Conservation (phyloP, 805 yeast species). For the Ogataea methanolica region DNA sequence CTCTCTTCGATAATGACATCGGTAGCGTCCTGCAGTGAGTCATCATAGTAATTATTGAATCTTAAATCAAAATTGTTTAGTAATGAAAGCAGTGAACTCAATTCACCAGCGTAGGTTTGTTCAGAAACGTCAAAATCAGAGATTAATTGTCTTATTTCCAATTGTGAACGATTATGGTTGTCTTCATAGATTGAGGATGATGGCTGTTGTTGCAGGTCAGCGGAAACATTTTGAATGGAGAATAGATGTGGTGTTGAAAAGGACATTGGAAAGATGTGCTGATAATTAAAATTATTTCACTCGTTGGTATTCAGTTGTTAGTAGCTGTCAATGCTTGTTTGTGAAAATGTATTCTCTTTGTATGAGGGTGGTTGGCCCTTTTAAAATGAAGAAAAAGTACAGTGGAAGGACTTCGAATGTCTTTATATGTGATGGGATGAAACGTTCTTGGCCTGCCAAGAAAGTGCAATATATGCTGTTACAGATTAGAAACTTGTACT, state of each 20-base stretch:
- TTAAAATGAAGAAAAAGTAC: too few relatives aligned
- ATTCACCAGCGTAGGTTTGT: constrained; percentile 14
- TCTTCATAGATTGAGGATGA: not conserved
- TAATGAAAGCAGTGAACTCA: constrained; percentile 17
- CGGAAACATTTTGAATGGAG: constrained; percentile 17
- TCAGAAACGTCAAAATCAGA: constrained; percentile 16
- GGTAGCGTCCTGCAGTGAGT: constrained; percentile 22
- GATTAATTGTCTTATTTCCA: constrained; percentile 5
- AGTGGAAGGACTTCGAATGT: too few relatives aligned
- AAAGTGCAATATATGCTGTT: too few relatives aligned
- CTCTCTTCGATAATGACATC: constrained; percentile 17
- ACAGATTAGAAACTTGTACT: too few relatives aligned
- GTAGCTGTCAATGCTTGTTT: too few relatives aligned
- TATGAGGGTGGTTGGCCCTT: too few relatives aligned
- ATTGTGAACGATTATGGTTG: constrained; percentile 1
- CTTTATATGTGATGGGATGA: too few relatives aligned
- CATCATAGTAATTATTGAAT: constrained; percentile 27
- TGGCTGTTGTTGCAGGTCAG: not conserved
- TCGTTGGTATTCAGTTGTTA: too few relatives aligned
- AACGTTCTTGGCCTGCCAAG: too few relatives aligned
- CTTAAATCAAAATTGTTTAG: constrained; percentile 23
- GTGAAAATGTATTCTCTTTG: too few relatives aligned
- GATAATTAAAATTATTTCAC: not conserved
- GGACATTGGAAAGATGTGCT: constrained; percentile 4
- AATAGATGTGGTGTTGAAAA: constrained; percentile 15